A percentile compares a stretch with the other conserved stretches of the same genome.
phyloP scores from a whole-genome alignment of 2,329 filamentous ascomycete species.

The Xylaria sp. region DNA sequence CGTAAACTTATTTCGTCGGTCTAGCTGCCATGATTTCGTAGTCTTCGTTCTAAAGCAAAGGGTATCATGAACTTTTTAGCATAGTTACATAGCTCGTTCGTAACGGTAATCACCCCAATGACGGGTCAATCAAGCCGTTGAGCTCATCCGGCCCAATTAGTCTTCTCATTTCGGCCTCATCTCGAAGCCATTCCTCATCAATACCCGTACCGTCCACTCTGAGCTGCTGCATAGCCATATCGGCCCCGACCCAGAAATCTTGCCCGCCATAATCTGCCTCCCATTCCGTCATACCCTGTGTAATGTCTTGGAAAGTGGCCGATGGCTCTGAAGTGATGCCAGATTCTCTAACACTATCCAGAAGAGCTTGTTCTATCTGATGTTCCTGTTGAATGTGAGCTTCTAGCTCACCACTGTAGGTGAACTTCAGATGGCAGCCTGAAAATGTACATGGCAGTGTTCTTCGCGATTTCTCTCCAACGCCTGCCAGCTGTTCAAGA shows the following conservation, averaged over 20 bases:
- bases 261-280: conserved; percentile 28
- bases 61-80: conserved; percentile 42
- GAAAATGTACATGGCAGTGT: conserved; percentile 57
- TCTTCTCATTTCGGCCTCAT: conserved; percentile 58
- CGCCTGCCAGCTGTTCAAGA: conserved; percentile 59
- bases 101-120: conserved; percentile 28
- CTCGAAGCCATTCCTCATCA: conserved; percentile 58
- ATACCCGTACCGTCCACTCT: conserved; percentile 49
- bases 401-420: conserved; percentile 63
- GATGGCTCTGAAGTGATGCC: conserved; percentile 18
- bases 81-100: conserved; percentile 27
- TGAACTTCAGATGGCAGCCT: conserved; percentile 60
- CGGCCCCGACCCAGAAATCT: conserved; percentile 48
- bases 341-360: conserved; percentile 26
- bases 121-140: conserved; percentile 45
- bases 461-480: conserved; percentile 55
- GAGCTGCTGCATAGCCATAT: conserved; percentile 45
- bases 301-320: conserved; percentile 25
- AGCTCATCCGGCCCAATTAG: conserved; percentile 47
- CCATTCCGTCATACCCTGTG: conserved; percentile 31
- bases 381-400: conserved; percentile 55
- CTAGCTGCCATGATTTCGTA: not conserved
- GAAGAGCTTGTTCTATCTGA: conserved; percentile 41
- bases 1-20: not conserved
- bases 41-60: conserved; percentile 38